Conservation (phyloP, 192 early-diverging fungal species). For the Phlyctochytrium planicorne region DNA sequence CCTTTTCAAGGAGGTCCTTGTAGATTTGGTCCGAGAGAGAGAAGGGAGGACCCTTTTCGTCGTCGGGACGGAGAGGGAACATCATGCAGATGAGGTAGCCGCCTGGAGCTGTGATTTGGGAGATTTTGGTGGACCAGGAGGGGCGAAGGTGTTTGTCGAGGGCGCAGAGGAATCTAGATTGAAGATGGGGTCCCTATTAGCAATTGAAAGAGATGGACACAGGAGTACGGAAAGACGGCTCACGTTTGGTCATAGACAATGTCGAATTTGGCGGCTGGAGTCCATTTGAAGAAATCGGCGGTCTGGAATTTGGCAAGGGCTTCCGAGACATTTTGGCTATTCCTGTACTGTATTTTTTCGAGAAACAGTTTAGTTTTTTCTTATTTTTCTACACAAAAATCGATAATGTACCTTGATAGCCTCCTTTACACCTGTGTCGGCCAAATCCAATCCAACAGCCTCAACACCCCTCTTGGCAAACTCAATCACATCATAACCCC, state of each 20-base stretch:
- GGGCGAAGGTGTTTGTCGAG: constrained; percentile 60
- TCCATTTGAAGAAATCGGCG: constrained; percentile 72
- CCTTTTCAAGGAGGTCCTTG: constrained; percentile 16
- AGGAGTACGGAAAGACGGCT: constrained; percentile 14
- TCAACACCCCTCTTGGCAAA: constrained; percentile 48
- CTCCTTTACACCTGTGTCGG: background rate
- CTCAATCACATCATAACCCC: constrained; percentile 75
- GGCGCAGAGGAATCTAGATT: constrained; percentile 79
- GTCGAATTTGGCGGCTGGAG: constrained; percentile 48
- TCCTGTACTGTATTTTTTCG: background rate
- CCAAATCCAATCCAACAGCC: background rate
- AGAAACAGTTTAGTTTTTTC: background rate
- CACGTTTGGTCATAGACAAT: constrained; percentile 83
- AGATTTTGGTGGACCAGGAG: constrained; percentile 65
- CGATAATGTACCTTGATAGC: background rate
- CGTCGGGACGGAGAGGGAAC: constrained; percentile 65
- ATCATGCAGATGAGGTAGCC: constrained; percentile 75
- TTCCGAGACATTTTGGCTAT: constrained; percentile 27
- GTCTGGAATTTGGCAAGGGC: constrained; percentile 51
- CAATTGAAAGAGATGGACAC: background rate
- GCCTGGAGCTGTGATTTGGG: constrained; percentile 61
- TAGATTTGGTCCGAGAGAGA: constrained; percentile 65
- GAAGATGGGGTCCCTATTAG: background rate
- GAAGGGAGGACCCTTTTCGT: constrained; percentile 68
- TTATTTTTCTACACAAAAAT: background rate